These are phyloP conservation scores for Terfezia boudieri DNA, from an alignment of 495 filamentous ascomycete genomes.

Conservation along the genomic window DNA sequence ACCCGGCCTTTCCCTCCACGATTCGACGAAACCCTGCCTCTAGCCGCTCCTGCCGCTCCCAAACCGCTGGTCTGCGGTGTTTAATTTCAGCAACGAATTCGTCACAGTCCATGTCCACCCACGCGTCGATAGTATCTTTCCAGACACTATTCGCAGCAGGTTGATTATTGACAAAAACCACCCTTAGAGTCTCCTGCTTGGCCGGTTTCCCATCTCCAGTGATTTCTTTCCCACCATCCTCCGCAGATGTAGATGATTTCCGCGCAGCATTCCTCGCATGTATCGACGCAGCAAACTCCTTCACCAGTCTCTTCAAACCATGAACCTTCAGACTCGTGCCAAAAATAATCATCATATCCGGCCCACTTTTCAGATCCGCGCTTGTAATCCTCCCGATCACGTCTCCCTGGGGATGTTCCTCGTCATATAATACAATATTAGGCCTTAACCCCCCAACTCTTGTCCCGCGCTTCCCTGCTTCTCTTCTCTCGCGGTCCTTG, in stretches of 20 bases:
- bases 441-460: conserved; percentile 35
- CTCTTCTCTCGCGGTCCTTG: conserved; percentile 32
- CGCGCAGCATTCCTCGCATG: conserved; percentile 29
- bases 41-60: conserved; percentile 18
- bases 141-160: conserved; percentile 44
- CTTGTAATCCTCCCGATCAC: conserved; percentile 36
- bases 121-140: conserved; percentile 45
- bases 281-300: conserved; percentile 46
- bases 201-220: not conserved
- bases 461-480: conserved; percentile 38
- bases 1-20: not conserved
- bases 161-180: conserved; percentile 46
- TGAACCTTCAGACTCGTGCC: conserved; percentile 49
- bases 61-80: conserved; percentile 31
- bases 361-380: conserved; percentile 36
- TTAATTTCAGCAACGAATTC: conserved; percentile 42
- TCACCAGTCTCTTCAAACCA: conserved; percentile 42
- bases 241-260: not conserved
- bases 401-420: conserved; percentile 45
- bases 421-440: conserved; percentile 47
- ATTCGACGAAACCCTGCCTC: not conserved
- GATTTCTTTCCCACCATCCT: not conserved
- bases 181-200: conserved; percentile 22
- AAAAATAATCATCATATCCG: conserved; percentile 42
- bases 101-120: conserved; percentile 50